These are phyloP conservation scores for Petunia hybrid DNA, from an alignment of 305 asterid species.

Conservation along the genomic window DNA sequence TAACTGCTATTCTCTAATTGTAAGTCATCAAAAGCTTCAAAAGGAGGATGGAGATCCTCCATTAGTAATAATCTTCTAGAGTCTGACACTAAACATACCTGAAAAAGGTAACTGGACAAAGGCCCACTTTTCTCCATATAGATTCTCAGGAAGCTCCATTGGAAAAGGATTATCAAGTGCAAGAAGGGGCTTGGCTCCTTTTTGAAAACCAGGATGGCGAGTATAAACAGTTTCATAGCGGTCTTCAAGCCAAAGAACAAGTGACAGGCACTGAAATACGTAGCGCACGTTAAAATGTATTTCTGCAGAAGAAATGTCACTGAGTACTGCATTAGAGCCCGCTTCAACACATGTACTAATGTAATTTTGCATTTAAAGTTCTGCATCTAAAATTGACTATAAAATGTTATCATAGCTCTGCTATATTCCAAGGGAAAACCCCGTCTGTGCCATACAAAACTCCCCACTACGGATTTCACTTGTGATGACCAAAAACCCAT, in stretches of 20 bases:
- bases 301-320: neutral
- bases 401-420: neutral
- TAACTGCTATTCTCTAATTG: neutral
- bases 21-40: slow-evolving; percentile 6
- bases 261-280: slow-evolving; percentile 76
- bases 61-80: slow-evolving; percentile 22
- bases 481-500: neutral
- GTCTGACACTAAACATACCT: slow-evolving; percentile 47
- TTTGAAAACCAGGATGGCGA: slow-evolving; percentile 91
- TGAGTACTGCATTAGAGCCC: neutral
- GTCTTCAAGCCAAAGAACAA: slow-evolving; percentile 93
- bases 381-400: neutral
- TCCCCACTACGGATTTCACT: neutral
- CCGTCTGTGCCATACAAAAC: neutral
- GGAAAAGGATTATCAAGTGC: slow-evolving; percentile 96
- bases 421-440: neutral
- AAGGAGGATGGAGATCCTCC: slow-evolving; percentile 12
- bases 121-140: slow-evolving; percentile 98
- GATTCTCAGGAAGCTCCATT: slow-evolving; percentile 87
- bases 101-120: slow-evolving; percentile 95
- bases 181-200: slow-evolving; percentile 81
- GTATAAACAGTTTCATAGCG: slow-evolving; percentile 87
- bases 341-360: neutral
- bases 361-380: neutral
- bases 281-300: neutral